These are phyloP conservation scores for Jasminum sambac DNA, from an alignment of 257 asterid species.

Conservation along the genomic window DNA sequence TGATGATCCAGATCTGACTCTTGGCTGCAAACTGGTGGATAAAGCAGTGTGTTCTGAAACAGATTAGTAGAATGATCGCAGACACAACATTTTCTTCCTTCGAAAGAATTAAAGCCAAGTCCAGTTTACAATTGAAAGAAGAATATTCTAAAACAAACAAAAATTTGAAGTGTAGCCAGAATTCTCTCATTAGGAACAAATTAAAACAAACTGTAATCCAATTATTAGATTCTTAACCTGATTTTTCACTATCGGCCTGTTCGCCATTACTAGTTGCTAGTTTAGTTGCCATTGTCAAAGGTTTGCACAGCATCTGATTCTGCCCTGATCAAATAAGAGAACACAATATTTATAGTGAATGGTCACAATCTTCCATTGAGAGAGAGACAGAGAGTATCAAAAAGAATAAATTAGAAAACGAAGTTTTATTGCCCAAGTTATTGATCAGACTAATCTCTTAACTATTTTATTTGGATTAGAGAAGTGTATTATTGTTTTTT, in stretches of 20 bases:
- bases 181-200: background rate
- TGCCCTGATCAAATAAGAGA: conserved; percentile 60
- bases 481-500: too few relatives aligned
- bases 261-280: conserved; percentile 31
- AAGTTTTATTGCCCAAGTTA: conserved; percentile 4
- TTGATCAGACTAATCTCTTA: background rate
- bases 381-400: conserved; percentile 20
- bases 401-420: conserved; percentile 7
- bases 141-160: conserved; percentile 8
- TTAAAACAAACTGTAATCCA: background rate
- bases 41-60: conserved; percentile 20
- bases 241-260: conserved; percentile 33
- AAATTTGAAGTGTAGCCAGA: conserved; percentile 26
- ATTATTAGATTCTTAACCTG: conserved; percentile 26
- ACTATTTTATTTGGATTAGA: too few relatives aligned
- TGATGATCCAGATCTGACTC: conserved; percentile 33
- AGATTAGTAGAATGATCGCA: conserved; percentile 18
- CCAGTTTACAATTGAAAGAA: background rate
- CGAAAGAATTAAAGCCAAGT: conserved; percentile 18
- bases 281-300: conserved; percentile 37
- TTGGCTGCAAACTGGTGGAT: conserved; percentile 36
- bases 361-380: conserved; percentile 21
- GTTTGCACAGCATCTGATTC: conserved; percentile 64
- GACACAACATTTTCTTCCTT: conserved; percentile 13
- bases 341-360: conserved; percentile 28